These are phyloP conservation scores for Fistulifera solaris DNA, from an alignment of 108 stramenopile species.

Conservation along the genomic window DNA sequence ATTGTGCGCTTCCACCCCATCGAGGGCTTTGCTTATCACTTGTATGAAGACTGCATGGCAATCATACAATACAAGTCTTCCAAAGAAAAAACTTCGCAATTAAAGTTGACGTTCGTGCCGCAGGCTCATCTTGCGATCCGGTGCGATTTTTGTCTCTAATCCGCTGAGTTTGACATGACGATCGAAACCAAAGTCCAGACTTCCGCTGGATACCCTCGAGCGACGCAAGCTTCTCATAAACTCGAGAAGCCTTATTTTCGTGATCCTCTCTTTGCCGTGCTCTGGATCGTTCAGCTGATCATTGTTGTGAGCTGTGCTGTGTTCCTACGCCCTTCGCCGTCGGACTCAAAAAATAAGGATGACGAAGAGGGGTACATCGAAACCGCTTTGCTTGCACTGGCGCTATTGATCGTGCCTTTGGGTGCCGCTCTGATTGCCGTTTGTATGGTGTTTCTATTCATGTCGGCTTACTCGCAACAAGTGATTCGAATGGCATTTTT, in stretches of 20 bases:
- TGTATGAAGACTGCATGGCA: no score
- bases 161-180: not conserved
- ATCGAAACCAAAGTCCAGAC: no score
- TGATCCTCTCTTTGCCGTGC: not conserved
- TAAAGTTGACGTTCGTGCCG: no score
- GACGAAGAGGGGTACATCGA: not conserved
- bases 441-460: not conserved
- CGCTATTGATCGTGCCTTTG: conserved; percentile 1
- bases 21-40: no score
- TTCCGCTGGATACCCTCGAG: not conserved
- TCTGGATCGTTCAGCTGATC: not conserved
- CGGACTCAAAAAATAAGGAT: not conserved
- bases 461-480: no score
- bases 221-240: not conserved
- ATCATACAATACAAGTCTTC: no score
- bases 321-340: not conserved
- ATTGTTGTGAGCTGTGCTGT: not conserved
- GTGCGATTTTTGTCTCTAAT: no score
- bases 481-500: no score
- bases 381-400: not conserved
- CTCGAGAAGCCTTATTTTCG: not conserved
- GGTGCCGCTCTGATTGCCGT: not conserved
- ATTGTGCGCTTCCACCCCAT: no score
- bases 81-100: no score
- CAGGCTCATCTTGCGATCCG: no score